A percentile compares a stretch with the other conserved stretches of the same genome.
Conservation (phyloP, 108 stramenopile genomes). For the Nitzschia palea region DNA sequence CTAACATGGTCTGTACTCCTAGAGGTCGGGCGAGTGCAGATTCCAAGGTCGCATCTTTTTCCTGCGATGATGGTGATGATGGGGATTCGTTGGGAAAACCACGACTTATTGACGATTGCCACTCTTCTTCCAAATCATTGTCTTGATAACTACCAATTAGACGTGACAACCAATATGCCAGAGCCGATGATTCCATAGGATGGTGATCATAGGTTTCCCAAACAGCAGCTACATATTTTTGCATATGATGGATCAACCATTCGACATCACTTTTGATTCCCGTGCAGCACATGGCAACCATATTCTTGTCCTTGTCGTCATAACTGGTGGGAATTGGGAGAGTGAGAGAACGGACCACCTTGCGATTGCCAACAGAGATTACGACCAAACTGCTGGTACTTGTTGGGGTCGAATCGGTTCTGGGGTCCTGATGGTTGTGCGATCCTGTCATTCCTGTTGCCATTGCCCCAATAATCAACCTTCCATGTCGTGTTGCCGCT, state of each 20-base stretch:
- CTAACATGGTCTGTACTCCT: not conserved
- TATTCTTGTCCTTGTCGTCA: not conserved
- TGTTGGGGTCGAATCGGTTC: not conserved
- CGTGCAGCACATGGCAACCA: conserved; percentile 30
- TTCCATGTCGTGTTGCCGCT: conserved; percentile 43
- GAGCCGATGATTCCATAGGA: conserved; percentile 1
- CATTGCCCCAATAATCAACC: conserved; percentile 40
- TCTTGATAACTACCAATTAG: conserved; percentile 16
- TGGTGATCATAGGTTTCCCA: conserved; percentile 39
- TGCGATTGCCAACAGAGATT: conserved; percentile 18
- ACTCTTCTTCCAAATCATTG: not conserved
- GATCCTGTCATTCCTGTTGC: too few species aligned
- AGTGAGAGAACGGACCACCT: conserved; percentile 4
- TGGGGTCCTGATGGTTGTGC: too few species aligned
- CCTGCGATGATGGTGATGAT: not conserved
- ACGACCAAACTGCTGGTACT: conserved; percentile 7
- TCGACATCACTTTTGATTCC: conserved; percentile 43
- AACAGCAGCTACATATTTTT: conserved; percentile 15
- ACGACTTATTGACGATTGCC: not conserved
- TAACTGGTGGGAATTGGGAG: not conserved
- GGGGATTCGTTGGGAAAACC: not conserved
- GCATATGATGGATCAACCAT: conserved; percentile 33
- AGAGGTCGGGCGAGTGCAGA: conserved; percentile 5
- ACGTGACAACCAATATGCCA: conserved; percentile 28
- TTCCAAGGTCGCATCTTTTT: not conserved